These are phyloP conservation scores for Arthrobotrys sphaeroides DNA, from an alignment of 2,329 filamentous ascomycete genomes.

Conservation along the genomic window DNA sequence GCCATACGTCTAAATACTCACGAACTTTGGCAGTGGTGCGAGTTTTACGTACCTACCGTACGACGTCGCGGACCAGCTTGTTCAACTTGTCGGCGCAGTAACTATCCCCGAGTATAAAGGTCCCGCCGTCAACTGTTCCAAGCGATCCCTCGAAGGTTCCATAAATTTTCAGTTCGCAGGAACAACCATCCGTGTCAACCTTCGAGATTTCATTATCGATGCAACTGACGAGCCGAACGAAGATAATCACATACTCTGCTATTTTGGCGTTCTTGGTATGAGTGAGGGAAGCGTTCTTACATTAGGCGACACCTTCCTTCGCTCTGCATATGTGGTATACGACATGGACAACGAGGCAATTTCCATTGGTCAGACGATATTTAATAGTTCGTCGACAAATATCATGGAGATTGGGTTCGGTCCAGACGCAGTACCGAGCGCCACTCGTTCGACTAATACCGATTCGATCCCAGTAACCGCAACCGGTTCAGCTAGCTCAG, in stretches of 20 bases:
- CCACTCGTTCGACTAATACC: conserved; percentile 65
- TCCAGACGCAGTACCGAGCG: conserved; percentile 66
- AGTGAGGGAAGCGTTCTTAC: conserved; percentile 67
- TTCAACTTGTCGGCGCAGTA: conserved; percentile 61
- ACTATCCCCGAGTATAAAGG: conserved; percentile 67
- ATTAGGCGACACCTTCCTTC: conserved; percentile 77
- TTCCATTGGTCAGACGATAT: conserved; percentile 73
- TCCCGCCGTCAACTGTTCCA: conserved; percentile 71
- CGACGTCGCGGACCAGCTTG: conserved; percentile 52
- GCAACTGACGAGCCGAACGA: conserved; percentile 66
- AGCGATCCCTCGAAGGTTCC: conserved; percentile 62
- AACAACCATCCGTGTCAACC: conserved; percentile 67
- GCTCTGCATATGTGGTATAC: conserved; percentile 79
- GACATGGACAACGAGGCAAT: conserved; percentile 77
- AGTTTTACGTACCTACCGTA: conserved; percentile 57
- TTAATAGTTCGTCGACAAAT: conserved; percentile 67
- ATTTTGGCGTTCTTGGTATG: conserved; percentile 74
- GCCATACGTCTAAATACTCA: neutral
- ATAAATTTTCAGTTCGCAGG: conserved; percentile 69
- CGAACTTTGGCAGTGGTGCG: conserved; percentile 49
- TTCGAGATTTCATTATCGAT: conserved; percentile 66
- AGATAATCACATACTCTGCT: conserved; percentile 69
- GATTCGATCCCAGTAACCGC: conserved; percentile 59
- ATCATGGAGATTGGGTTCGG: conserved; percentile 69
- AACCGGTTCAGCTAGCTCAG: neutral